Evolutionary conservation across 176 grass and related monocot species (phyloP).

Genomic region (Bothriochloa decipiens): DNA sequence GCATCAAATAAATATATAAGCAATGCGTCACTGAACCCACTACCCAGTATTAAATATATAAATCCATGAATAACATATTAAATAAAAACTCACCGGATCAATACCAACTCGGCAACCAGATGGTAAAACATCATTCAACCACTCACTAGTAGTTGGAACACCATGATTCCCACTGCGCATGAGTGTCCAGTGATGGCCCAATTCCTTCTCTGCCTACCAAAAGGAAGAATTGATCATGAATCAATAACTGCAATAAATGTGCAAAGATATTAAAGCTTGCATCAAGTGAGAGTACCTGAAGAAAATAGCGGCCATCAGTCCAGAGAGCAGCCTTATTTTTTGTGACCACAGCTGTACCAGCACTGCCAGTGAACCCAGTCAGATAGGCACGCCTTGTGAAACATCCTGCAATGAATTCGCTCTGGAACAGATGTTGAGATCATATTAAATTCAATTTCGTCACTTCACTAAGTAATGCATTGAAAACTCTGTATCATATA

Average conservation of each 20-base stretch:
- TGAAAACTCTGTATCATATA: not conserved
- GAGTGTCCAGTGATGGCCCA: conserved; percentile 73
- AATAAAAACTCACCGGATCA: conserved; percentile 83
- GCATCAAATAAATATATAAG: conserved; percentile 4
- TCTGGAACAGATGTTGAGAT: conserved; percentile 51
- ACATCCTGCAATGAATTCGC: conserved; percentile 93
- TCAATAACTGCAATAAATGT: not conserved
- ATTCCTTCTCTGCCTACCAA: conserved; percentile 82
- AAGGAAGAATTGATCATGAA: conserved; percentile 11
- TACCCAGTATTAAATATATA: not conserved
- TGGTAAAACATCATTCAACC: conserved; percentile 89
- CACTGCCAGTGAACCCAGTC: conserved; percentile 92
- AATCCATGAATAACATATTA: conserved; percentile 3
- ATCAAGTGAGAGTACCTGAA: conserved; percentile 58
- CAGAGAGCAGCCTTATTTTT: conserved; percentile 92
- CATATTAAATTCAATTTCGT: not conserved
- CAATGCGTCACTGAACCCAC: not conserved
- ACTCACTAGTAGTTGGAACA: conserved; percentile 82
- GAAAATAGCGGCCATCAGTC: conserved; percentile 98
- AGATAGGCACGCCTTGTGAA: conserved; percentile 81
- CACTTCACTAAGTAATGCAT: not conserved
- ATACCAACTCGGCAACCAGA: conserved; percentile 86
- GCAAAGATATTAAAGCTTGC: not conserved
- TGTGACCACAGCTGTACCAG: conserved; percentile 92
- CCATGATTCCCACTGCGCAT: conserved; percentile 89